phyloP scores from a whole-genome alignment of 768 basidiomycete genomes.

The Xerocomellus chrysenteron region DNA sequence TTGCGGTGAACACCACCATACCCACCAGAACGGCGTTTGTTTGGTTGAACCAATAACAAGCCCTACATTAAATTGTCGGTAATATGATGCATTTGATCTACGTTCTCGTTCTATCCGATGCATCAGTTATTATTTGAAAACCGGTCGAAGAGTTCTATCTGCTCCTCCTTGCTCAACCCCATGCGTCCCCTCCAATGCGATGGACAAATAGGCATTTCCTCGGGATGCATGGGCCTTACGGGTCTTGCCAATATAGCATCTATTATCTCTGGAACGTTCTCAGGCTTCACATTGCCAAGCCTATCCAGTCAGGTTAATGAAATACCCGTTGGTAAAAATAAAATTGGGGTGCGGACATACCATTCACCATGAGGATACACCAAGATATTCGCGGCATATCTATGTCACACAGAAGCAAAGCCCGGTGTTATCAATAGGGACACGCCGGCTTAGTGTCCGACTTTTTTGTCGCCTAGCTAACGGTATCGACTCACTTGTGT shows the following conservation, averaged over 20 bases:
- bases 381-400: slow-evolving; percentile 68
- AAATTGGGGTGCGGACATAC: slow-evolving; percentile 36
- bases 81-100: neutral
- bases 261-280: slow-evolving; percentile 56
- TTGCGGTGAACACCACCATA: slow-evolving; percentile 53
- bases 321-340: neutral
- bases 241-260: slow-evolving; percentile 40
- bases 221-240: slow-evolving; percentile 25
- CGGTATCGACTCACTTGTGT: slow-evolving; percentile 58
- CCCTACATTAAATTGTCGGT: neutral
- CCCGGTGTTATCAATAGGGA: neutral
- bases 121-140: neutral
- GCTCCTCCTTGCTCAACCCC: slow-evolving; percentile 61
- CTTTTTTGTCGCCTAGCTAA: neutral
- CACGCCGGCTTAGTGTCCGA: neutral
- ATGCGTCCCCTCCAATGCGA: slow-evolving; percentile 71
- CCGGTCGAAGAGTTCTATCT: slow-evolving; percentile 38
- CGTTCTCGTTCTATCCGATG: neutral
- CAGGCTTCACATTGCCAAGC: slow-evolving; percentile 59
- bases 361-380: slow-evolving; percentile 74
- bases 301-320: slow-evolving; percentile 34
- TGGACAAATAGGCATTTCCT: slow-evolving; percentile 41
- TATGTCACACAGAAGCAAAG: slow-evolving; percentile 22
- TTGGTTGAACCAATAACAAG: slow-evolving; percentile 28
- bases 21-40: slow-evolving; percentile 53